Base-by-base conservation (phyloP, 768 basidiomycete genomes). In the Strobilomyces echinocephalus region DNA sequence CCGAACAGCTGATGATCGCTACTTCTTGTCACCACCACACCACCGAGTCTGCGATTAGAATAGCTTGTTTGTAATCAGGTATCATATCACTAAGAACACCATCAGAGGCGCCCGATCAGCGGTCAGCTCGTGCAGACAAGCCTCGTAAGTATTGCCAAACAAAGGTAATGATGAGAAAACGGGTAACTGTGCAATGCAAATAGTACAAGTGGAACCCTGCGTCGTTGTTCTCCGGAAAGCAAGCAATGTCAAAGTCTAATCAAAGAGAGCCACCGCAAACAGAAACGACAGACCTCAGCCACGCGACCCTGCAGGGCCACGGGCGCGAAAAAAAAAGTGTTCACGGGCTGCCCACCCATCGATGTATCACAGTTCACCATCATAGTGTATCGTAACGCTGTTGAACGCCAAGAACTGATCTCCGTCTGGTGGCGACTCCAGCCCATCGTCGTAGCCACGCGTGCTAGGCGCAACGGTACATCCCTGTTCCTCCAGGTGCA, bases 401-500 rank as follows among this genome's bases (percentile, higher is more conserved):
- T 85, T 88, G 73, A 97, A 97, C 43, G 81, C 87, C 48, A 83
- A 85, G 73, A 95, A 95, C 61, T 91, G 71, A 70, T 94, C 91
- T 57, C 73, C 74, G 52, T 78, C 78, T 41, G 73, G 69, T 52
- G 69, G 57, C 54, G 71, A 59, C 52, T 77, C 77, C 65, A 76
- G 63, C 49, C 78, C 75, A 51, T 76, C 77, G 45, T 76, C 74
- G 35, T 66, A 65, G 1, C 74, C 73, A 16, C 75, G 73, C 4
- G 75, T 77, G 15, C 73, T 73, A 51, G 72, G 69, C 31, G 59
- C 47, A 39, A 51, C 55, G 42, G 72, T 66, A 26, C 71, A 66
- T 14, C 69, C 74, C 66, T 83, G 80, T 47, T 83, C 80, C 70
- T 94, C 94, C 61, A 95, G 80, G 69, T 97, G 92, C 63, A 97